A percentile compares a stretch with the other conserved stretches of the same genome.
These are phyloP conservation scores for Xenoacremonium recifei DNA, from an alignment of 2,329 filamentous ascomycete genomes.

Conservation along the genomic window DNA sequence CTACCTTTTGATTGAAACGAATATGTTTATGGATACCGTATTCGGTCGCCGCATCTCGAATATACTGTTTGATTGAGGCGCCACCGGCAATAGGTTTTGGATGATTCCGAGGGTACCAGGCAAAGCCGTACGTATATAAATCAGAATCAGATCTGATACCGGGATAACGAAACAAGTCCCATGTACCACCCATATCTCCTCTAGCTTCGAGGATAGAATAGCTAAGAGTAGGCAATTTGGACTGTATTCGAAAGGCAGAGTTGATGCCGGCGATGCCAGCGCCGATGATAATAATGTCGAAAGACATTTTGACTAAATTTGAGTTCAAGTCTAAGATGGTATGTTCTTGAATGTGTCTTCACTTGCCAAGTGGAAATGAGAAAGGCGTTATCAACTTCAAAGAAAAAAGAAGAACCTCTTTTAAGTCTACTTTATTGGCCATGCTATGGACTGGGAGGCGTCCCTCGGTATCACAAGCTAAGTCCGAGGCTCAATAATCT, in stretches of 20 bases:
- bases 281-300: slow-evolving; percentile 66
- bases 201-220: slow-evolving; percentile 71
- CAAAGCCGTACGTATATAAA: slow-evolving; percentile 62
- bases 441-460: too few species aligned
- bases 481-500: too few species aligned
- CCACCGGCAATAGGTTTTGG: slow-evolving; percentile 51
- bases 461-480: too few species aligned
- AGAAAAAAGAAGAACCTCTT: too few species aligned
- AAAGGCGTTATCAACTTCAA: too few species aligned
- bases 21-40: slow-evolving; percentile 56
- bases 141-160: slow-evolving; percentile 67
- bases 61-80: slow-evolving; percentile 51
- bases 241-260: slow-evolving; percentile 67
- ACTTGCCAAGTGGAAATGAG: too few species aligned
- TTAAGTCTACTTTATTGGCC: too few species aligned
- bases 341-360: too few species aligned
- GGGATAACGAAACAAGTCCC: slow-evolving; percentile 76
- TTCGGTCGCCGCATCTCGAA: slow-evolving; percentile 48
- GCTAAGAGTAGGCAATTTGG: slow-evolving; percentile 39
- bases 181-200: slow-evolving; percentile 68
- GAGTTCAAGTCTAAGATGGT: too few species aligned
- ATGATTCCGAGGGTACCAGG: slow-evolving; percentile 67
- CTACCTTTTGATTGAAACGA: slow-evolving; percentile 48
- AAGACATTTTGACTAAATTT: too few species aligned
- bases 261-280: slow-evolving; percentile 77